Conservation (phyloP, 169 alveolate genomes). For the Blepharisma undulans region DNA sequence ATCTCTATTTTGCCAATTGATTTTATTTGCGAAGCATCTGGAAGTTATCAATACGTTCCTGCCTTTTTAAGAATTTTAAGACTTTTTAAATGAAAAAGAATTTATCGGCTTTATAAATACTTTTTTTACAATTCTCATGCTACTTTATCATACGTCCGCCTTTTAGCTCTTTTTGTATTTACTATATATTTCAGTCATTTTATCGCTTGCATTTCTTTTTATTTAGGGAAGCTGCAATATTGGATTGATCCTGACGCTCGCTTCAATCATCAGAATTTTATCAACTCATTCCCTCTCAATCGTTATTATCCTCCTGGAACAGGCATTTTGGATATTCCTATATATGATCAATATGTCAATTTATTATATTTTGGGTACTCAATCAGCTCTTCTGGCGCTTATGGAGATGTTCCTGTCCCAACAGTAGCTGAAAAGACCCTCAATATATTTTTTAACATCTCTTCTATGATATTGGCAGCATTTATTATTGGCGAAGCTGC, state of each 20-base stretch:
- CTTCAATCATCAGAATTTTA: not conserved
- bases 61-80: conserved; percentile 43
- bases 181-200: conserved; percentile 37
- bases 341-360: conserved; percentile 43
- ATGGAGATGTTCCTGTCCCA: conserved; percentile 58
- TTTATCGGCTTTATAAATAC: conserved; percentile 15
- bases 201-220: conserved; percentile 44
- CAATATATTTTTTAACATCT: conserved; percentile 39
- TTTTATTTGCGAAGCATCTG: conserved; percentile 27
- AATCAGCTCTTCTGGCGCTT: conserved; percentile 46
- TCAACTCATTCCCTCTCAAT: not conserved
- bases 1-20: conserved; percentile 57
- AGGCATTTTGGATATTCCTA: conserved; percentile 35
- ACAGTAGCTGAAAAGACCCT: conserved; percentile 42
- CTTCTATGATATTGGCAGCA: conserved; percentile 46
- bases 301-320: not conserved
- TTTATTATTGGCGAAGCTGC: conserved; percentile 61
- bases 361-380: conserved; percentile 41
- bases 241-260: conserved; percentile 42
- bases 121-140: conserved; percentile 27
- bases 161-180: conserved; percentile 20
- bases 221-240: conserved; percentile 23
- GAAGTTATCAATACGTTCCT: not conserved
- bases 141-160: not conserved
- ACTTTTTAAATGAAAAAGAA: conserved; percentile 45